Base-by-base conservation (phyloP, 371 early-diverging fungal genomes). In the Mortierella sp. region DNA sequence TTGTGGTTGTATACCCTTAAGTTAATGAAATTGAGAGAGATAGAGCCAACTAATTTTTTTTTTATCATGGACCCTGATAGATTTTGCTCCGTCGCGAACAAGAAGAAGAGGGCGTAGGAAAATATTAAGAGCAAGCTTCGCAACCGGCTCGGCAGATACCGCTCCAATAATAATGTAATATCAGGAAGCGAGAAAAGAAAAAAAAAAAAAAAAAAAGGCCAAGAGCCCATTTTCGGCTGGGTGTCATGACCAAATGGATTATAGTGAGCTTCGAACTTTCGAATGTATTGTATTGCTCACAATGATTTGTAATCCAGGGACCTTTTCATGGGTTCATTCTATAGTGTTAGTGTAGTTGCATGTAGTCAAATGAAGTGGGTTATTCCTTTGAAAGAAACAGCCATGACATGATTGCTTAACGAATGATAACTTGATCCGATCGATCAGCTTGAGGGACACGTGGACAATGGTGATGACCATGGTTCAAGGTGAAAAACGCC, bases 61-160 rank as follows among this genome's bases (percentile, higher is more conserved):
- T 48, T 9, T n/a, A 19, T 47, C 11, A 3, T 19, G 33, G 4
- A 21, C 48, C 16, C 48, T 47, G 11, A n/a, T 77, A 77, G 77
- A 77, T 77, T 57, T 60, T 77, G 19, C 69, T 77, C 41, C 68
- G 63, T 32, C 58, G 65, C n/a, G 48, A 47, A 16, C 16, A 47
- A 47, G 48, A 47, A 19, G 71, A 67, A n/a, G 73, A 69, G 22
- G 77, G 69, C 1, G 59, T 48, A 9, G 60, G 60, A 28, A 22
- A 43, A 2, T 58, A 67, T 47, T 59, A 48, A 10, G 48, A 48
- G 47, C 58, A 59, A 4, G 36, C 22, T n/a, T 58, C 50, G 3
- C 67, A 66, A 38, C 43, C 58, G 43, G 13, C 38, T 52, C 45
- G 55, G 24, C 47, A 66, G 19, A 5, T 32, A n/a, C 28, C 45